phyloP scores from a whole-genome alignment of 192 early-diverging fungal species.

The Linnemannia exigua region DNA sequence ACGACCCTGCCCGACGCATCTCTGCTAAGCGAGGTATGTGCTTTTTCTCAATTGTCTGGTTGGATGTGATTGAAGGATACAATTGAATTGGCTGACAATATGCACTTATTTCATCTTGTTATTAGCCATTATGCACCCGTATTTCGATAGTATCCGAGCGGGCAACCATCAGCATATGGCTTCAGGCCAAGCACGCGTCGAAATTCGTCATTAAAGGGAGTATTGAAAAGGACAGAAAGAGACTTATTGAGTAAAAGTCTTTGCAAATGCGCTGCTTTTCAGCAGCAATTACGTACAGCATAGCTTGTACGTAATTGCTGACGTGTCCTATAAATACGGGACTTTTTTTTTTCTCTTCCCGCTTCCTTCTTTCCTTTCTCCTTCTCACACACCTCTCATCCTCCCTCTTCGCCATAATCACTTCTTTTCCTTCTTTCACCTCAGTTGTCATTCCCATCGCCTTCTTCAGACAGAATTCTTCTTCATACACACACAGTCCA shows the following conservation, averaged over 20 bases:
- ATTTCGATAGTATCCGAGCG: constrained; percentile 67
- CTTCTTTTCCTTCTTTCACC: not conserved
- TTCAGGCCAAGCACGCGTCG: constrained; percentile 1
- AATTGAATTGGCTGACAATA: not conserved
- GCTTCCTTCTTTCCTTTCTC: not conserved
- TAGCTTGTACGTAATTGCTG: constrained; percentile 15
- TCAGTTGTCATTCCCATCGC: not conserved
- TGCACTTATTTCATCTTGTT: not conserved
- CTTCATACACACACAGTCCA: not conserved
- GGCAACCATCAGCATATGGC: not conserved
- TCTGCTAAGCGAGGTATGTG: constrained; percentile 63
- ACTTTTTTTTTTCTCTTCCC: not conserved
- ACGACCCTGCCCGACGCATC: constrained; percentile 77
- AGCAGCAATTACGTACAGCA: not conserved
- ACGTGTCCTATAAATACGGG: constrained; percentile 29
- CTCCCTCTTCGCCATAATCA: not conserved
- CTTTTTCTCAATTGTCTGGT: not conserved
- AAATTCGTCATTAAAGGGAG: not conserved
- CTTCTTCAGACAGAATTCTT: not conserved
- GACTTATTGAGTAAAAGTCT: not conserved
- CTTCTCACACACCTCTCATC: not conserved
- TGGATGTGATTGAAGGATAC: not conserved
- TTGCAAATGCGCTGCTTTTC: no score
- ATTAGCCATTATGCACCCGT: constrained; percentile 78
- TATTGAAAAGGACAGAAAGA: not conserved